Base-by-base conservation (phyloP, 2,329 filamentous ascomycete species). In the Cercospora canescens region DNA sequence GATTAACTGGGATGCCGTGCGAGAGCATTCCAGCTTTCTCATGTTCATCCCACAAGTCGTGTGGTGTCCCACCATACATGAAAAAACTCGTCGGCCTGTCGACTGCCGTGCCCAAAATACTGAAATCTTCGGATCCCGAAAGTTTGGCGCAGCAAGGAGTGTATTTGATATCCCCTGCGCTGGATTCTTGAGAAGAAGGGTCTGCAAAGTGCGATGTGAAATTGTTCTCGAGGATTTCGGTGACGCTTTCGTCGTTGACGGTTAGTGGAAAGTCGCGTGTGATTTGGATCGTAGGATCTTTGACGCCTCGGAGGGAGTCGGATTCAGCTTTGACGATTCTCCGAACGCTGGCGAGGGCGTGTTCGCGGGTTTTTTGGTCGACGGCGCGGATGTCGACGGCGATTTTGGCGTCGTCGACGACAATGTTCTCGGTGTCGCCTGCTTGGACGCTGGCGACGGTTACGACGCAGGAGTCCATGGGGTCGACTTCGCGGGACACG, bases 341-440 rank as follows among this genome's bases (percentile, higher is more conserved):
- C 54, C 79, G 74, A 12, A 89, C 80, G 21, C 79, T 79, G 6
- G 75, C 74, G 2, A 87, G 72, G 1, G 87, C 80, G 60, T 79
- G 78, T 4, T 81, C 74, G 7, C 86, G 80, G 1, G 82, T 85
- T 28, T 79, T 76, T 0, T 79, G 72, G 9, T 79, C 79, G 3
- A 81, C 80, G 24, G 83, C 80, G 28, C 87, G 80, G 4, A 88
- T 81, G 71, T 89, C 84, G 41, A 89, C 74, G 12, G 84, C 84
- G 4, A 89, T 77, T 57, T 83, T 79, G 0, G 86, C 87, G 14
- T 80, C 74, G 61, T 85, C 84, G 0, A 85, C 79, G 61, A 89
- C 88, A 63, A 89, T 82, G 70, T 89, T 89, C 73, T 88, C 86
- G 1, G 85, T 82, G 67, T 86, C 82, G 48, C 87, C 87, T 0